Percentiles rank a stretch among this genome's conserved stretches.
phyloP scores from a whole-genome alignment of 257 asterid genomes.

The Petunia secreta region DNA sequence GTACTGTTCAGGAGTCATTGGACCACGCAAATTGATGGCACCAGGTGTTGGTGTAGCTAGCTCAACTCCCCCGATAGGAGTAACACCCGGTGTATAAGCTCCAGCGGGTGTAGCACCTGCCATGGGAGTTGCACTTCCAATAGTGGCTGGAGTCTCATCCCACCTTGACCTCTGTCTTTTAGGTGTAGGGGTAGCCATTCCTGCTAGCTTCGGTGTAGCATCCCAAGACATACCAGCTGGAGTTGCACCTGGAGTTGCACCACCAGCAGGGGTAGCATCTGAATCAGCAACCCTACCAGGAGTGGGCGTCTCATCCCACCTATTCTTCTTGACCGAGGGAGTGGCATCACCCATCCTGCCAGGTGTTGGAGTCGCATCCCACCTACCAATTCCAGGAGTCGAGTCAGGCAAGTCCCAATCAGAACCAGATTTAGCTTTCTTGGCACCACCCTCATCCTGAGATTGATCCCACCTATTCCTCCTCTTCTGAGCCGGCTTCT shows the following conservation, averaged over 20 bases:
- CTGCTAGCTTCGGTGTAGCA: conserved; percentile 79
- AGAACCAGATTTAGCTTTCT: conserved; percentile 70
- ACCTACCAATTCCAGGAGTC: conserved; percentile 88
- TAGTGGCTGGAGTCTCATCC: conserved; percentile 96
- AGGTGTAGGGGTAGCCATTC: conserved; percentile 87
- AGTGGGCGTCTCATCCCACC: conserved; percentile 98
- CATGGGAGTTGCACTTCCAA: conserved; percentile 91
- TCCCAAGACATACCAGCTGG: conserved; percentile 98
- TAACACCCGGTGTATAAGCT: conserved; percentile 81
- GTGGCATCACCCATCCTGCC: conserved; percentile 94
- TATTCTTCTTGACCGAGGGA: conserved; percentile 70
- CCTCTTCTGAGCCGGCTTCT: conserved; percentile 74
- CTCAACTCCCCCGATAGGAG: conserved; percentile 78
- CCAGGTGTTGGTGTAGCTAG: conserved; percentile 90
- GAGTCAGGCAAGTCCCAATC: conserved; percentile 94
- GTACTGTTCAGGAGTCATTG: conserved; percentile 90
- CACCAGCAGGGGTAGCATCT: conserved; percentile 89
- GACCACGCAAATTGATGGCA: conserved; percentile 67
- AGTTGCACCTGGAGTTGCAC: conserved; percentile 86
- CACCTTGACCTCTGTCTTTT: conserved; percentile 96
- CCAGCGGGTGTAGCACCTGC: conserved; percentile 85
- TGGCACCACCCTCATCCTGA: conserved; percentile 68
- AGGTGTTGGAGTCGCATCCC: conserved; percentile 98
- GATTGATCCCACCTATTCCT: conserved; percentile 94
- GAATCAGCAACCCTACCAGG: conserved; percentile 84